phyloP scores from a whole-genome alignment of 495 filamentous ascomycete species.

The Penicillium samsonianum region DNA sequence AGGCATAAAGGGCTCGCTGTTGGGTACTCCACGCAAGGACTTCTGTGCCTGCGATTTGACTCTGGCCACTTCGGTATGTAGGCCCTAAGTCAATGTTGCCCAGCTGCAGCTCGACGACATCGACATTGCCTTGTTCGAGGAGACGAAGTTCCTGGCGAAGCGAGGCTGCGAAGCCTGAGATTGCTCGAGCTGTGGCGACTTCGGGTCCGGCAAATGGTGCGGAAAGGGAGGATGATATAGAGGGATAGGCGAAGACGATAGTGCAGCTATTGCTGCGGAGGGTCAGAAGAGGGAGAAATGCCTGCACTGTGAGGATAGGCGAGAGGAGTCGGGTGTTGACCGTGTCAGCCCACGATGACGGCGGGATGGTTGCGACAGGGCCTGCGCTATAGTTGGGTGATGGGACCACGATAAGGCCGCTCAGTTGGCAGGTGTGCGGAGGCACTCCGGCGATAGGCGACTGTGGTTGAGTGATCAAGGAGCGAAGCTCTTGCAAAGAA shows the following conservation, averaged over 20 bases:
- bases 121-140: slow-evolving; percentile 54
- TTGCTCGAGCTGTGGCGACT: slow-evolving; percentile 71
- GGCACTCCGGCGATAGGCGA: slow-evolving; percentile 69
- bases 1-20: slow-evolving; percentile 45
- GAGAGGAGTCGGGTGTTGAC: slow-evolving; percentile 89
- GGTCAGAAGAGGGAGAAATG: slow-evolving; percentile 80
- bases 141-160: slow-evolving; percentile 71
- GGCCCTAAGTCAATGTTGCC: slow-evolving; percentile 76
- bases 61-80: slow-evolving; percentile 41
- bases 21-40: slow-evolving; percentile 65
- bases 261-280: slow-evolving; percentile 51
- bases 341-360: slow-evolving; percentile 80
- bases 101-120: slow-evolving; percentile 80
- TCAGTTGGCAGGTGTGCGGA: slow-evolving; percentile 70
- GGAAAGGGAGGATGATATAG: slow-evolving; percentile 77
- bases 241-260: slow-evolving; percentile 80
- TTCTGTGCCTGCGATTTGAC: slow-evolving; percentile 56
- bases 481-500: slow-evolving; percentile 53
- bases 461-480: slow-evolving; percentile 70
- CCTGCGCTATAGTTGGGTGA: slow-evolving; percentile 63
- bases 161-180: slow-evolving; percentile 75
- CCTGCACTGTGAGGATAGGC: slow-evolving; percentile 83
- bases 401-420: slow-evolving; percentile 74
- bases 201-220: slow-evolving; percentile 86
- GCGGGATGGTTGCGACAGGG: slow-evolving; percentile 78